Evolutionary conservation across 1,284 basidiomycete genomes (phyloP), one percentile per base, ranked within the genome.

Genomic region (Pseudozyma sp.): DNA sequence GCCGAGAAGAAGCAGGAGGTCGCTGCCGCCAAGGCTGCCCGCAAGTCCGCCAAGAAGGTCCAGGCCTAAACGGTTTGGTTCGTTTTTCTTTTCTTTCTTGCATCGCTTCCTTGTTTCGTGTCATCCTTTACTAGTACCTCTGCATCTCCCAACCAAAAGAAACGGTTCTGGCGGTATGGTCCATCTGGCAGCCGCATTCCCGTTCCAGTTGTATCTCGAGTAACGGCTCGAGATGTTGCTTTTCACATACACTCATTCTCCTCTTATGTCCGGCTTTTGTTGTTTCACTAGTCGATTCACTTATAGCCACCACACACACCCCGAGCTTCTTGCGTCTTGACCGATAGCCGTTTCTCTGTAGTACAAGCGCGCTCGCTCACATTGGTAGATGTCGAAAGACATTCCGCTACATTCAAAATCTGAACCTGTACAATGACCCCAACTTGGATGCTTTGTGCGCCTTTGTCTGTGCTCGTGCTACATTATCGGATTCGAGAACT

Each of bases 1-100:
- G 90, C 93, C 80, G 95, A 97, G 90, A 93, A 92, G 90, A 97
- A 96, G 90, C 90, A 58, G 59, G 59, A 64, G 56, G 53, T 58
- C 45, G 62, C 62, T 49, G 65, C 70, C 51, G 44, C 56, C 56
- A 76, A 78, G 64, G 67, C 66, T 55, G 70, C 77, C 57, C 69
- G 70, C 59, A 76, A 79, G 77, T 44, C 79, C 25, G 61, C 63
- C 58, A 65, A 68, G 50, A 76, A 78, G 76, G 59, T 51, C 42
- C 60, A 76, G 71, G 71, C 71, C n/a, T 74, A 70, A 74, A 50
- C 62, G 44, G 45, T 44, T 52, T 21, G 48, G 55, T 47, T 52
- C 38, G 51, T 52, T 38, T 40, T 21, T 47, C 57, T 47, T 19
- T 39, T 36, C 19, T 51, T 36, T 49, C 40, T 48, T 59, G 66